phyloP scores from a whole-genome alignment of 768 basidiomycete genomes.

The Pleurotus ostreatus region DNA sequence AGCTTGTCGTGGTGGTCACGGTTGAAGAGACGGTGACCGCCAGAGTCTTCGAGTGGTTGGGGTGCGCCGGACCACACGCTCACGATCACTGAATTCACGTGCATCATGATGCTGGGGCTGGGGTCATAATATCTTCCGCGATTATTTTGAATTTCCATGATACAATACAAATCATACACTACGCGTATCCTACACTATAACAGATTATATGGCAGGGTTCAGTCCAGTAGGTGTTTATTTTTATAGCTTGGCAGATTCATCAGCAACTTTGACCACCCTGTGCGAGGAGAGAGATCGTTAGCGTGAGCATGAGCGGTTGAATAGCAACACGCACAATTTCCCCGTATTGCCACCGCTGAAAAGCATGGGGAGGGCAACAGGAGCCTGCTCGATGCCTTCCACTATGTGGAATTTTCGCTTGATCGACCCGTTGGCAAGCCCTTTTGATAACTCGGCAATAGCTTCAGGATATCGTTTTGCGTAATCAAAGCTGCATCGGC shows the following conservation, averaged over 20 bases:
- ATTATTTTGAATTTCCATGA: too few relatives aligned
- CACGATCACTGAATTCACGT: too few relatives aligned
- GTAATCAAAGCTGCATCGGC: constrained; percentile 60
- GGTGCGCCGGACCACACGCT: too few relatives aligned
- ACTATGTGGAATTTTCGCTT: constrained; percentile 80
- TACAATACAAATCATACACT: not conserved
- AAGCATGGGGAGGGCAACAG: constrained; percentile 63
- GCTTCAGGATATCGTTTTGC: constrained; percentile 53
- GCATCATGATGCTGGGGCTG: too few relatives aligned
- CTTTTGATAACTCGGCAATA: constrained; percentile 48
- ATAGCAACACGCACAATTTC: constrained; percentile 49
- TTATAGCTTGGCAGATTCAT: constrained; percentile 37
- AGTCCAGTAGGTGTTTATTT: not conserved
- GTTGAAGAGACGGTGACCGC: too few relatives aligned
- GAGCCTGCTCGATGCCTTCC: constrained; percentile 70
- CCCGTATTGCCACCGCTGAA: constrained; percentile 78
- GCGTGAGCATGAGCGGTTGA: not conserved
- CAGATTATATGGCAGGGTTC: not conserved
- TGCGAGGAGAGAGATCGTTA: not conserved
- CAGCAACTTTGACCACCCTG: constrained; percentile 57
- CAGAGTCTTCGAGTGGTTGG: too few relatives aligned
- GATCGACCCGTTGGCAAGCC: constrained; percentile 64
- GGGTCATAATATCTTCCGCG: too few relatives aligned
- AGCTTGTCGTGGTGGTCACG: too few relatives aligned
- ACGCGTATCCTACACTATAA: not conserved